Base-by-base conservation (phyloP, 1,284 basidiomycete genomes). In the Exobasidium cylindrosporum region DNA sequence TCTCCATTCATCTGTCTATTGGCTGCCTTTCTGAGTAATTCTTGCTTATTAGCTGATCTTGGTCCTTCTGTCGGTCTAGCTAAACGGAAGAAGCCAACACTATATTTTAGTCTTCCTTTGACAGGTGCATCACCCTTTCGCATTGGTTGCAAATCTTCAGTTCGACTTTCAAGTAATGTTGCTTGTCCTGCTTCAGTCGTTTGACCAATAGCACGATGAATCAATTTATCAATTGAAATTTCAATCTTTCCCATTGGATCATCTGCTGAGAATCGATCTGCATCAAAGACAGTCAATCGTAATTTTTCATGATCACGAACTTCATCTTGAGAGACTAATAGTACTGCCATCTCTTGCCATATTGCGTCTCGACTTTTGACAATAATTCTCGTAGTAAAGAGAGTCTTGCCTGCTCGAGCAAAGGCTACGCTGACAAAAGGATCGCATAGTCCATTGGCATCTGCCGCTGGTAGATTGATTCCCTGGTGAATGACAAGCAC, bases 181-280 rank as follows among this genome's bases (percentile, higher is more conserved):
- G 61, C 60, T 46, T 61, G 60, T 14, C 28, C 40, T 13, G 32
- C 4, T 17, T 62, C 56, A 17, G 11, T 31, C 1, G 7, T 14
- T n/a, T 35, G 28, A 10, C 58, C 57, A 6, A 62, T 49, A 17
- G 55, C 35, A 14, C 53, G 40, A 26, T 44, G 26, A 30, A 75
- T 72, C 30, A 77, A 70, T 0, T 63, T 57, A 47, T 67, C 68
- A 46, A 77, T 56, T 2, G 66, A 66, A 43, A 77, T 63, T 30
- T 75, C 73, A 28, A 77, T 54, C 60, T 74, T 72, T 54, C 75
- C 75, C 0, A 77, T 65, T n/a, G 71, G 69, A 47, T 77, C 75
- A 45, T 77, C 75, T 3, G 68, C 68, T n/a, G 69, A 73, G 65
- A 77, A 77, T 24, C 75, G 71, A 32, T 77, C 75, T 28, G 75